Evolutionary conservation across 2,329 filamentous ascomycete species (phyloP).

Genomic region (Metarhizium robertsii): DNA sequence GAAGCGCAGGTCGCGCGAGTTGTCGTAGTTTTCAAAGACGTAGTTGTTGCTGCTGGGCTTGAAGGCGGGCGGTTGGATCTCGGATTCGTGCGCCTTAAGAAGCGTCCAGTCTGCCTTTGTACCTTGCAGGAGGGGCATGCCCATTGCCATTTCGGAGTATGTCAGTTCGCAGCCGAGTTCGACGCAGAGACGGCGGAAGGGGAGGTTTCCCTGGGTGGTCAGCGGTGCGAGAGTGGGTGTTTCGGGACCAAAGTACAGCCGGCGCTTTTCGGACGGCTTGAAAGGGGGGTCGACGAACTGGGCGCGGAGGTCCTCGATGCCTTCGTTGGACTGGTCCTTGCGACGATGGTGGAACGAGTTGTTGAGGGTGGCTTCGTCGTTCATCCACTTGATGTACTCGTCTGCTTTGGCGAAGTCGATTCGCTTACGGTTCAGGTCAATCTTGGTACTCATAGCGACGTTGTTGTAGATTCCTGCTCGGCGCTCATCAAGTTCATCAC

Average conservation of each 20-base stretch:
- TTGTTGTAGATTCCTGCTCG: constrained; percentile 66
- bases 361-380: constrained; percentile 43
- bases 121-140: constrained; percentile 80
- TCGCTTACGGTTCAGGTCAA: constrained; percentile 64
- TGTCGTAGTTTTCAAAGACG: constrained; percentile 71
- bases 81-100: constrained; percentile 83
- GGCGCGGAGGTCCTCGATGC: constrained; percentile 64
- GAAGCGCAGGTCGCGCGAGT: constrained; percentile 75
- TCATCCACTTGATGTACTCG: constrained; percentile 67
- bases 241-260: constrained; percentile 86
- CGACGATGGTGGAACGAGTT: constrained; percentile 31
- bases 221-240: constrained; percentile 90
- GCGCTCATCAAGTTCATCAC: constrained; percentile 30
- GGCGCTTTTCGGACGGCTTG: constrained; percentile 84
- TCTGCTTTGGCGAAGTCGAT: constrained; percentile 65
- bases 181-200: constrained; percentile 83
- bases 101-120: constrained; percentile 90
- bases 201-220: constrained; percentile 93
- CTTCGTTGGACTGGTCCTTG: constrained; percentile 32
- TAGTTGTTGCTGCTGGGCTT: constrained; percentile 31
- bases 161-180: constrained; percentile 86
- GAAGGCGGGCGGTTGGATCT: constrained; percentile 63
- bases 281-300: constrained; percentile 79
- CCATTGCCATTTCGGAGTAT: constrained; percentile 98
- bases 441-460: constrained; percentile 60